Percentiles rank a stretch among this genome's conserved stretches.
These are phyloP conservation scores for Speleostelium caveatum DNA, from an alignment of 78 protist species.

Conservation along the genomic window DNA sequence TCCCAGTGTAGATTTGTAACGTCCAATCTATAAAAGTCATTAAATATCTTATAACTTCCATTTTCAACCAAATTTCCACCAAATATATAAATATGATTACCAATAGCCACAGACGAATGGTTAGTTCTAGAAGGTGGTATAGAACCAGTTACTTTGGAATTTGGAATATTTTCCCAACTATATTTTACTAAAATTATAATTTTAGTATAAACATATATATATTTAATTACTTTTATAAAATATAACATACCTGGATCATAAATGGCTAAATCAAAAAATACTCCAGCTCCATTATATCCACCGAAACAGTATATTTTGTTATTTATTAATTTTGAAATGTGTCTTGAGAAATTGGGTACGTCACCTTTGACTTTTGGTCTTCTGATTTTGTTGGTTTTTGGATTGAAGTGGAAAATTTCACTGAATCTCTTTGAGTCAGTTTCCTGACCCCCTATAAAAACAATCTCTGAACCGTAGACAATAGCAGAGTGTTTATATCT, in stretches of 20 bases:
- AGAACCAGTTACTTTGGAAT: not conserved
- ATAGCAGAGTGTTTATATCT: conserved; percentile 23
- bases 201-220: not conserved
- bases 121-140: conserved; percentile 35
- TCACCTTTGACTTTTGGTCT: conserved; percentile 27
- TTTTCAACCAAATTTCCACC: conserved; percentile 26
- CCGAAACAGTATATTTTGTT: conserved; percentile 22
- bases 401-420: conserved; percentile 19
- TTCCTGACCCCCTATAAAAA: conserved; percentile 38
- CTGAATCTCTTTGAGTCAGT: conserved; percentile 22
- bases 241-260: conserved; percentile 11
- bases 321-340: not conserved
- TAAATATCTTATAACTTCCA: not conserved
- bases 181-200: not conserved
- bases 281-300: conserved; percentile 29
- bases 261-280: not conserved
- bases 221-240: not conserved
- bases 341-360: conserved; percentile 29
- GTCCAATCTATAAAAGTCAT: conserved; percentile 12
- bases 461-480: not conserved
- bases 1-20: conserved; percentile 7
- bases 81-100: conserved; percentile 3
- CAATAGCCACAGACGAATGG: conserved; percentile 7
- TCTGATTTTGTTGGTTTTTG: conserved; percentile 13
- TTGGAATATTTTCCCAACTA: not conserved